A percentile compares a stretch with the other conserved stretches of the same genome.
Evolutionary conservation across 352 stramenopile species (phyloP).

Genomic region (Sclerospora graminicola): DNA sequence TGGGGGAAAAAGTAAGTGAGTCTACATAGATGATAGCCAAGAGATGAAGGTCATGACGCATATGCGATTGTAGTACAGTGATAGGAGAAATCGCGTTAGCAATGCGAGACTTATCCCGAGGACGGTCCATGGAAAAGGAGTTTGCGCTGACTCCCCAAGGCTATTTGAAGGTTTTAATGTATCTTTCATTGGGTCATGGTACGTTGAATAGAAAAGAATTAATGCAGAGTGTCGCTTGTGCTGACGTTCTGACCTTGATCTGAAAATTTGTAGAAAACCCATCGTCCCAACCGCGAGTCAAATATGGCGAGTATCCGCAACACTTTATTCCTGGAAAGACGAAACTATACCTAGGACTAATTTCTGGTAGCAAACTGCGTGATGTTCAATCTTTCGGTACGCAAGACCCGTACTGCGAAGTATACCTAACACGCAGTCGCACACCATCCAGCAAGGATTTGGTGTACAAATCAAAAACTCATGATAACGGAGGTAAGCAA

Average conservation of each 20-base stretch:
- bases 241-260: background rate
- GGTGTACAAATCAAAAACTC: slow-evolving; percentile 59
- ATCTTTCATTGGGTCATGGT: slow-evolving; percentile 64
- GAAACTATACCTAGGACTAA: slow-evolving; percentile 57
- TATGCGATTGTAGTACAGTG: slow-evolving; percentile 26
- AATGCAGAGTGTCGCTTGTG: background rate
- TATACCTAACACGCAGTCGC: slow-evolving; percentile 46
- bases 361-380: slow-evolving; percentile 62
- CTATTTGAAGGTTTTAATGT: slow-evolving; percentile 57
- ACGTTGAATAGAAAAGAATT: slow-evolving; percentile 1
- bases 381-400: slow-evolving; percentile 70
- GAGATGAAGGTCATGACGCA: too few species aligned
- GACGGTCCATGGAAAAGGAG: slow-evolving; percentile 72
- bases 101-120: slow-evolving; percentile 56
- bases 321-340: slow-evolving; percentile 68
- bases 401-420: slow-evolving; percentile 64
- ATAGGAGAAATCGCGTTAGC: slow-evolving; percentile 66
- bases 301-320: slow-evolving; percentile 63
- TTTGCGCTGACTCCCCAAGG: slow-evolving; percentile 61
- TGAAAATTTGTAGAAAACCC: slow-evolving; percentile 43
- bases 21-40: too few species aligned
- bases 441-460: slow-evolving; percentile 34
- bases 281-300: slow-evolving; percentile 41
- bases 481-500: slow-evolving; percentile 57
- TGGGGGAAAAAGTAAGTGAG: slow-evolving; percentile 55